These are phyloP conservation scores for Angophora floribunda DNA, from an alignment of 345 rosid species.

Conservation along the genomic window DNA sequence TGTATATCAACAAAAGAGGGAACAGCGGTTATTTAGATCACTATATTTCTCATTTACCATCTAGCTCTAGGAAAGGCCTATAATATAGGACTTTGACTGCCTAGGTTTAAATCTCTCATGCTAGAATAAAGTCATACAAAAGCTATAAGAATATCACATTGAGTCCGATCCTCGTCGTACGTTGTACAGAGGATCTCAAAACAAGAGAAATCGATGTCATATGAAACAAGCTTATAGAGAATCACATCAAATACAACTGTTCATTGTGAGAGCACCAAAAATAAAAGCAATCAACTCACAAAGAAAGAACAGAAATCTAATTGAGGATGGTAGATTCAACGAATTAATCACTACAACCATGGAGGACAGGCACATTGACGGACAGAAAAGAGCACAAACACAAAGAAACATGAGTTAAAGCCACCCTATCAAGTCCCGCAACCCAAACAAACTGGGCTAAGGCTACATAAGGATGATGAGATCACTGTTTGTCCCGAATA, in stretches of 20 bases:
- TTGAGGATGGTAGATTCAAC: background rate
- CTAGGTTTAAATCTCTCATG: background rate
- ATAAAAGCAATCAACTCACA: background rate
- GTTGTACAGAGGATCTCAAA: background rate
- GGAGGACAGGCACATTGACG: background rate
- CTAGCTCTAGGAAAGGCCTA: background rate
- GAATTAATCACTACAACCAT: background rate
- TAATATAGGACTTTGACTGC: background rate
- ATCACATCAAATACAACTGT: background rate
- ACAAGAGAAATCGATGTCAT: background rate
- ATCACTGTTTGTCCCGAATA: background rate
- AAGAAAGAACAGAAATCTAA: background rate
- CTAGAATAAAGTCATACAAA: background rate
- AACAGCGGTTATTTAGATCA: background rate
- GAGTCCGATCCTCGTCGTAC: background rate
- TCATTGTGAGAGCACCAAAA: background rate
- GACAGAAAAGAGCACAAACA: background rate
- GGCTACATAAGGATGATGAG: background rate
- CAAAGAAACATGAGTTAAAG: background rate
- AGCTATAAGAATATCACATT: background rate
- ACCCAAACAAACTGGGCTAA: background rate
- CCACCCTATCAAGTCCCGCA: background rate
- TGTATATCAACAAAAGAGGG: conserved; percentile 2
- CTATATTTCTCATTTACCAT: background rate
- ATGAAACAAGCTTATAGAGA: background rate